Conservation (phyloP, 2,329 filamentous ascomycete genomes). For the Xylariaceae sp. region DNA sequence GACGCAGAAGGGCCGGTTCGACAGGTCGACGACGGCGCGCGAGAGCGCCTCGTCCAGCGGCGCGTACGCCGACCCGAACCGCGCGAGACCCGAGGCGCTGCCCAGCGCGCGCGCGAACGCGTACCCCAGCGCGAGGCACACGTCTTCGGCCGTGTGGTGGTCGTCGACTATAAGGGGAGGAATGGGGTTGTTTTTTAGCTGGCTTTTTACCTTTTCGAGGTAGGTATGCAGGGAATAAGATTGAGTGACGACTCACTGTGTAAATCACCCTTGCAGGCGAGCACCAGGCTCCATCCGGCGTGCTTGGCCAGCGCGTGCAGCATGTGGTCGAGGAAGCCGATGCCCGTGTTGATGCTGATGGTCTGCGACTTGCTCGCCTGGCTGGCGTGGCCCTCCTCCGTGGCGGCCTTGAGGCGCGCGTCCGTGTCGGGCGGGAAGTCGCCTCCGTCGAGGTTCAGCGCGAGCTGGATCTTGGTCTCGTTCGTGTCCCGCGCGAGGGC, state of each 20-base stretch:
- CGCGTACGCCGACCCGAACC: conserved; percentile 87
- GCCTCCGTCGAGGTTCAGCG: conserved; percentile 90
- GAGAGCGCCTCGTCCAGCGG: conserved; percentile 94
- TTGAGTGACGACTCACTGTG: conserved; percentile 55
- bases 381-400: conserved; percentile 67
- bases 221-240: not conserved
- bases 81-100: conserved; percentile 71
- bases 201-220: too few relatives aligned
- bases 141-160: conserved; percentile 96
- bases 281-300: conserved; percentile 82
- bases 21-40: conserved; percentile 89
- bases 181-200: too few relatives aligned
- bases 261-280: conserved; percentile 81
- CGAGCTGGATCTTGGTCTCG: conserved; percentile 94
- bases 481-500: conserved; percentile 86
- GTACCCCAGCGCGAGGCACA: conserved; percentile 81
- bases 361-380: conserved; percentile 80
- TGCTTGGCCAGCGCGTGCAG: conserved; percentile 95
- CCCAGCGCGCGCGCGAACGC: conserved; percentile 80
- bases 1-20: conserved; percentile 82
- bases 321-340: conserved; percentile 99
- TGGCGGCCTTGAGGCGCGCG: conserved; percentile 45
- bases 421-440: conserved; percentile 62
- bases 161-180: conserved; percentile 67
- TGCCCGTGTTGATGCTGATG: conserved; percentile 85